phyloP scores from a whole-genome alignment of 202 grass and related monocot genomes.

The Bolboschoenoplectus hybrid region DNA sequence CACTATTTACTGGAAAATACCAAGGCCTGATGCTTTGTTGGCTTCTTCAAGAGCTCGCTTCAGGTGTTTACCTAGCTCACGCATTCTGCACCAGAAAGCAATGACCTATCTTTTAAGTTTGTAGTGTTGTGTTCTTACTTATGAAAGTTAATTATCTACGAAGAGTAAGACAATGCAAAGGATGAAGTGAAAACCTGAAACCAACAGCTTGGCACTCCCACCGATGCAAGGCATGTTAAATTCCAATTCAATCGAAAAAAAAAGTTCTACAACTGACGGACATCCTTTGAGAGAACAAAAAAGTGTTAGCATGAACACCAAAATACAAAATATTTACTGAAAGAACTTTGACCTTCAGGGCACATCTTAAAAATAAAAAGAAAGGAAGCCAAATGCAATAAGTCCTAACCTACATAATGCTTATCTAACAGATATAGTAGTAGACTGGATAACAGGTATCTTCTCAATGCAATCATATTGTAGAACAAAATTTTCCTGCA shows the following conservation, averaged over 20 bases:
- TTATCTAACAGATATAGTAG: slow-evolving; percentile 55
- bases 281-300: slow-evolving; percentile 34
- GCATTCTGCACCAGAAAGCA: slow-evolving; percentile 35
- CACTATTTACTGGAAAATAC: slow-evolving; percentile 42
- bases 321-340: slow-evolving; percentile 29
- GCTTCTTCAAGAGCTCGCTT: slow-evolving; percentile 37
- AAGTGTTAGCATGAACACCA: slow-evolving; percentile 19
- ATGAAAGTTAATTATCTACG: neutral
- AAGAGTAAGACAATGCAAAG: neutral
- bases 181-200: slow-evolving; percentile 36
- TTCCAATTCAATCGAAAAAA: slow-evolving; percentile 38
- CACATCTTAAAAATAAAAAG: neutral
- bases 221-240: slow-evolving; percentile 36
- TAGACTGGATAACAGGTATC: slow-evolving; percentile 61
- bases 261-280: slow-evolving; percentile 40
- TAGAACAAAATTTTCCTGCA: slow-evolving; percentile 82
- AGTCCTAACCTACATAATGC: slow-evolving; percentile 50
- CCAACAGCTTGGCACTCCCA: slow-evolving; percentile 39
- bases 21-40: slow-evolving; percentile 18
- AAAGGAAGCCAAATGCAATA: slow-evolving; percentile 9
- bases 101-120: neutral
- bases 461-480: slow-evolving; percentile 86
- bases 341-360: slow-evolving; percentile 9
- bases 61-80: slow-evolving; percentile 32
- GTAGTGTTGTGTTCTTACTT: neutral